These are phyloP conservation scores for Cercospora citrullina DNA, from an alignment of 2,329 filamentous ascomycete species.

Conservation along the genomic window DNA sequence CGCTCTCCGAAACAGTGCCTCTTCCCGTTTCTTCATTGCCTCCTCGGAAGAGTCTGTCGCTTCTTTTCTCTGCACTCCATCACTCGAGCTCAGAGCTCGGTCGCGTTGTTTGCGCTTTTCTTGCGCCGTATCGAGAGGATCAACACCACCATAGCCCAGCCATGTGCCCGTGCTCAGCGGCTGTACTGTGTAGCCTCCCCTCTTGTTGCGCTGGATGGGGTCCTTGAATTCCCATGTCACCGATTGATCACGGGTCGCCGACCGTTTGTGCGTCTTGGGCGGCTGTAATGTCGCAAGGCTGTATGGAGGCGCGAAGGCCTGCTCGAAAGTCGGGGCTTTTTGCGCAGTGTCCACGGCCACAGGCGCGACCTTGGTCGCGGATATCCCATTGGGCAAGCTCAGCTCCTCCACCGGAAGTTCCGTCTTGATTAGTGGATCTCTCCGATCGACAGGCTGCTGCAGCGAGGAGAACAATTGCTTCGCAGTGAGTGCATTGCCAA, in stretches of 20 bases:
- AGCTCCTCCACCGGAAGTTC: conserved; percentile 58
- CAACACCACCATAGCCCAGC: conserved; percentile 55
- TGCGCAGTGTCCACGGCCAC: conserved; percentile 47
- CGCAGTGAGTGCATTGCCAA: conserved; percentile 70
- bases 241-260: conserved; percentile 58
- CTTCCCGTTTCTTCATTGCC: conserved; percentile 60
- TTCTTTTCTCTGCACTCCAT: conserved; percentile 52
- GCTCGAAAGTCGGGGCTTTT: conserved; percentile 65
- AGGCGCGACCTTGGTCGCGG: conserved; percentile 65
- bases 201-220: conserved; percentile 36
- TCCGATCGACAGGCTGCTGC: conserved; percentile 44
- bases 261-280: conserved; percentile 65
- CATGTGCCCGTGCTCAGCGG: conserved; percentile 67
- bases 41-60: conserved; percentile 39
- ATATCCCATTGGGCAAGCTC: conserved; percentile 72
- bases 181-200: conserved; percentile 64
- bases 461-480: conserved; percentile 86
- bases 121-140: conserved; percentile 50
- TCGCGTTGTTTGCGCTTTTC: conserved; percentile 69
- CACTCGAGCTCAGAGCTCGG: conserved; percentile 65
- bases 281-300: conserved; percentile 67
- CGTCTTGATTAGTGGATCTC: conserved; percentile 27
- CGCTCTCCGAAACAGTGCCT: conserved; percentile 71
- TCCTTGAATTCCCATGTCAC: conserved; percentile 50
- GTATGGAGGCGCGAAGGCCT: conserved; percentile 69